Base-by-base conservation (phyloP, 2,329 filamentous ascomycete species). In the Fusarium verticillioides region DNA sequence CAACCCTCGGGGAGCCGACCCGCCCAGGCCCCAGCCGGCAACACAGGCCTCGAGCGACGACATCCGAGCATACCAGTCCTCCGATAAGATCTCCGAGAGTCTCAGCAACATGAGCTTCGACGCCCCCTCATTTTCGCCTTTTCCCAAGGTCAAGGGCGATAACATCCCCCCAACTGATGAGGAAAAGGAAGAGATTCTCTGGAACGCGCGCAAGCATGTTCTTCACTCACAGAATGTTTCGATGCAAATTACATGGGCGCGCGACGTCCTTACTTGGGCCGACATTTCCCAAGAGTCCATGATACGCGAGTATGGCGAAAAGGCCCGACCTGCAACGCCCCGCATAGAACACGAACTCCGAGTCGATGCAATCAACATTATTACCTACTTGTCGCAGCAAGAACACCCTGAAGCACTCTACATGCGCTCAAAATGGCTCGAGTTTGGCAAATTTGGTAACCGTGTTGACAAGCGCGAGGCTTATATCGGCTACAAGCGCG, bases 161-260 rank as follows among this genome's bases (percentile, higher is more conserved):
- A 97, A 97, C 81, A 93, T 99, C 26, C 96, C 96, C 18, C 94
- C 94, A 2, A 95, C 94, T 64, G 95, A 98, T 82, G 95, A 98
- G 75, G 94, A 98, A 80, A 95, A 97, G 83, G 96, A 98, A 82
- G 91, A 93, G 36, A 95, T 94, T 54, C 84, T 99, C 60, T 96
- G 97, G 85, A 92, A 92, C 80, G 94, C 95, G 39, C 91, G 96
- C 63, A 85, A 93, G 69, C 89, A 93, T 66, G 96, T 98, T 40
- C 87, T 99, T 72, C 94, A 95, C 79, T 97, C 95, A 52, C 97
- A 97, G 79, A 95, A 99, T 81, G 94, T 97, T 54, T 92, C 97
- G 76, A 97, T 97, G 91, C 96, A 99, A 85, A 88, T 99, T 78
- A 94, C 94, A 69, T 99, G 96, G 96, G 96, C 96, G 44, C 93